A percentile compares a stretch with the other conserved stretches of the same genome.
Evolutionary conservation across 495 filamentous ascomycete species (phyloP).

Genomic region (Tuber brumale): DNA sequence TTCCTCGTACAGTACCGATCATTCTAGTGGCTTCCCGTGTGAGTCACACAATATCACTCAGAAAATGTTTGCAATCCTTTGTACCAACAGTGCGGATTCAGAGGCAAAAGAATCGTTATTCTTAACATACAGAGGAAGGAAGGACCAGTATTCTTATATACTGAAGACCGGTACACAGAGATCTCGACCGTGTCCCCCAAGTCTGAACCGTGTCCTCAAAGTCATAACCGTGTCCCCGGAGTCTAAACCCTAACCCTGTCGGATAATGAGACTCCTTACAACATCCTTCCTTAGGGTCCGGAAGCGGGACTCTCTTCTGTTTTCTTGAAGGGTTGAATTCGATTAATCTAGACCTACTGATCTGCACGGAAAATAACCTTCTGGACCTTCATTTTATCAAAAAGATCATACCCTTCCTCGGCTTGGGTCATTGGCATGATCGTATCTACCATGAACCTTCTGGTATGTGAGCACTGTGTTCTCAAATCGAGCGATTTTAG

Average conservation of each 20-base stretch:
- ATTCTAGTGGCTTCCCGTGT: not conserved
- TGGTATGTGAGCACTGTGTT: slow-evolving; percentile 23
- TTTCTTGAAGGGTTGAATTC: not conserved
- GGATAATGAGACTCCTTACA: too few species aligned
- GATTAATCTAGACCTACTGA: not conserved
- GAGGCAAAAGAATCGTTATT: too few species aligned
- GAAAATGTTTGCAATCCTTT: not conserved
- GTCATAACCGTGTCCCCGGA: too few species aligned
- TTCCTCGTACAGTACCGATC: not conserved
- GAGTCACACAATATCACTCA: not conserved
- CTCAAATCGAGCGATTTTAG: slow-evolving; percentile 6
- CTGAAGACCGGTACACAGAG: too few species aligned
- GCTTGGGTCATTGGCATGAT: slow-evolving; percentile 83
- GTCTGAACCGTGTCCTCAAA: too few species aligned
- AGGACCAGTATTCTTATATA: too few species aligned
- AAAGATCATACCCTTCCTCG: slow-evolving; percentile 82
- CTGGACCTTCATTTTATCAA: slow-evolving; percentile 87
- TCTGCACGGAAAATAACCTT: slow-evolving; percentile 59
- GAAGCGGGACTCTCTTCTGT: not conserved
- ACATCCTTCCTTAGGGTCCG: not conserved
- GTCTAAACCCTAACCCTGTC: too few species aligned
- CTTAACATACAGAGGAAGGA: too few species aligned
- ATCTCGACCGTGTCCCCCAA: too few species aligned
- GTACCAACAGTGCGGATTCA: too few species aligned
- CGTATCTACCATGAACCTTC: slow-evolving; percentile 86